Conservation (phyloP, 352 stramenopile genomes). For the Pythium aphanidermatum region DNA sequence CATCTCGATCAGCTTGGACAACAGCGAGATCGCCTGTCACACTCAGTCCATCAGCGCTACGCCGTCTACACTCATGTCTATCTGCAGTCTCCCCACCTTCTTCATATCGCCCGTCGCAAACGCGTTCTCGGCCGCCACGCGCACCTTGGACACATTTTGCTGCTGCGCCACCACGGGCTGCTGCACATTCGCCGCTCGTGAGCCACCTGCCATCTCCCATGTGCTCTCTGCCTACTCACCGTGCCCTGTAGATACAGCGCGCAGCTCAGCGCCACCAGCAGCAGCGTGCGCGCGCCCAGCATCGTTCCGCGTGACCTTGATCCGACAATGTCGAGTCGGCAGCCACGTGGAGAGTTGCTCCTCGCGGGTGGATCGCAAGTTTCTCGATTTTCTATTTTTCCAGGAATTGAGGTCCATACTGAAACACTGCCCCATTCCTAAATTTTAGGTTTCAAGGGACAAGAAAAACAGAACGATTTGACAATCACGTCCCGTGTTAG, state of each 20-base stretch:
- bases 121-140: conserved; percentile 69
- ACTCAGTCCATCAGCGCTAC: neutral
- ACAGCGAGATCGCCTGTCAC: conserved; percentile 55
- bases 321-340: neutral
- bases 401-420: conserved; percentile 9
- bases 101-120: conserved; percentile 79
- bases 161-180: conserved; percentile 10
- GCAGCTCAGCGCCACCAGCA: conserved; percentile 21
- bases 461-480: neutral
- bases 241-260: conserved; percentile 7
- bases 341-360: conserved; percentile 15
- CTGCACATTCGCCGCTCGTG: neutral
- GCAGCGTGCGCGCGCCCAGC: conserved; percentile 19
- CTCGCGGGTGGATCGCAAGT: too few relatives aligned
- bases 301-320: conserved; percentile 5
- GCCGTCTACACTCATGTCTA: neutral
- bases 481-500: conserved; percentile 4
- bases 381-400: conserved; percentile 9
- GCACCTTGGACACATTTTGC: conserved; percentile 50
- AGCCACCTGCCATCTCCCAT: too few relatives aligned
- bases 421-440: too few relatives aligned
- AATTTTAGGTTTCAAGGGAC: neutral
- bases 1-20: conserved; percentile 76
- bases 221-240: neutral
- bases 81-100: conserved; percentile 23